Percentiles rank a stretch among this genome's conserved stretches.
phyloP scores from a whole-genome alignment of 23 red algal genomes.

The Agarophyton chilense region DNA sequence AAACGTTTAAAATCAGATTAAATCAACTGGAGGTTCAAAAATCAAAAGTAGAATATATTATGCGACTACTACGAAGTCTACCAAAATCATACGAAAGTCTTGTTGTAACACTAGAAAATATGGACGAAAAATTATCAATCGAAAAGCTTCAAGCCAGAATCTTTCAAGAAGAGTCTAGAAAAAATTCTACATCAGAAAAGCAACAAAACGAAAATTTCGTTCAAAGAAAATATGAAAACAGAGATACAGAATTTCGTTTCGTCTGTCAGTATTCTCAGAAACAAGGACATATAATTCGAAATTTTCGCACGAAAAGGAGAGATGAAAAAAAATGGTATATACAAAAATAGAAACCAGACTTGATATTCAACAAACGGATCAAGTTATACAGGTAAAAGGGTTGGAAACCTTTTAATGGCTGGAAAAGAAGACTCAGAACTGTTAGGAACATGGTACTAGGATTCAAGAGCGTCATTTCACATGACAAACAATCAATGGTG shows the following conservation, averaged over 20 bases:
- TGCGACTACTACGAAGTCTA: neutral
- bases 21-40: no score
- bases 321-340: neutral
- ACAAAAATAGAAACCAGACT: no score
- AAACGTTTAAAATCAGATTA: neutral
- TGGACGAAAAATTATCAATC: neutral
- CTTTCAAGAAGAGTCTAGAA: neutral
- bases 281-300: neutral
- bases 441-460: neutral
- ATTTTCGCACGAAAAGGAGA: neutral
- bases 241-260: neutral
- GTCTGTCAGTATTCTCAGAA: neutral
- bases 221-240: neutral
- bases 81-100: neutral
- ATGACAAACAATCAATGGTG: no score
- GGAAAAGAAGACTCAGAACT: no score
- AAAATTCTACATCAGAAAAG: neutral
- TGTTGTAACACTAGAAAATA: no score
- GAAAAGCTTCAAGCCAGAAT: neutral
- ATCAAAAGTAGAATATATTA: neutral
- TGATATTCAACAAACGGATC: no score
- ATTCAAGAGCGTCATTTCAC: no score
- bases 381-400: neutral
- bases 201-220: no score
- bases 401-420: neutral